phyloP scores from a whole-genome alignment of 2,329 filamentous ascomycete species.

The Sporothrix mexicana region DNA sequence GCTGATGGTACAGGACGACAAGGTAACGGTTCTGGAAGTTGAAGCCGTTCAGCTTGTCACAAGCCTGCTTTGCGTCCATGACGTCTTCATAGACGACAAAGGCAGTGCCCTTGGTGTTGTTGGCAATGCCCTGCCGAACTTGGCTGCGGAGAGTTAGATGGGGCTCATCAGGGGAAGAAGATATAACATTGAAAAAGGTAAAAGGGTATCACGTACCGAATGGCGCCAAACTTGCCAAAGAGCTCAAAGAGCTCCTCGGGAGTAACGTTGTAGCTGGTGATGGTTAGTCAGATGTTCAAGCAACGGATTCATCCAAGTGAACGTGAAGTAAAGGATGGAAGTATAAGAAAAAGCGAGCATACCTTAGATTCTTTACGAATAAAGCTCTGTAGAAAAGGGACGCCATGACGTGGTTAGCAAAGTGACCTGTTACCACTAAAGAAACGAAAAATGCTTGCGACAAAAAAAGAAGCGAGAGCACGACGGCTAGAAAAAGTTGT shows the following conservation, averaged over 20 bases:
- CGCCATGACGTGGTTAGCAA: constrained; percentile 41
- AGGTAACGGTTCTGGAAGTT: constrained; percentile 99
- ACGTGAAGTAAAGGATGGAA: constrained; percentile 52
- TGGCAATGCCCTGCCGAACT: constrained; percentile 97
- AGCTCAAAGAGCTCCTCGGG: constrained; percentile 98
- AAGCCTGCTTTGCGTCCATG: constrained; percentile 97
- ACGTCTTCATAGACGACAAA: constrained; percentile 99
- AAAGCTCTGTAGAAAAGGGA: constrained; percentile 73
- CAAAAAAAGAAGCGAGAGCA: background rate
- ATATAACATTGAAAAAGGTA: background rate
- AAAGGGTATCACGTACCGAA: constrained; percentile 72
- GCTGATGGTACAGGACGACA: constrained; percentile 73
- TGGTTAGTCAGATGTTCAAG: constrained; percentile 12
- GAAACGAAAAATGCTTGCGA: background rate
- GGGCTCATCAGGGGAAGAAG: background rate
- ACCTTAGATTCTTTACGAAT: constrained; percentile 99
- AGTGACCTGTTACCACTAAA: background rate
- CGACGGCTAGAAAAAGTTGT: background rate
- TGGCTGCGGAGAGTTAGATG: constrained; percentile 64
- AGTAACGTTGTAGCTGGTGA: constrained; percentile 91
- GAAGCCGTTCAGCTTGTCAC: constrained; percentile 99
- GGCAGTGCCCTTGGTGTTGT: constrained; percentile 96
- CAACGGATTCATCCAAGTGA: background rate
- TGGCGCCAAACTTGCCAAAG: constrained; percentile 95
- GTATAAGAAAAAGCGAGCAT: constrained; percentile 48